These are phyloP conservation scores for Cladosporium sp. DNA, from an alignment of 2,329 filamentous ascomycete species.

Conservation along the genomic window DNA sequence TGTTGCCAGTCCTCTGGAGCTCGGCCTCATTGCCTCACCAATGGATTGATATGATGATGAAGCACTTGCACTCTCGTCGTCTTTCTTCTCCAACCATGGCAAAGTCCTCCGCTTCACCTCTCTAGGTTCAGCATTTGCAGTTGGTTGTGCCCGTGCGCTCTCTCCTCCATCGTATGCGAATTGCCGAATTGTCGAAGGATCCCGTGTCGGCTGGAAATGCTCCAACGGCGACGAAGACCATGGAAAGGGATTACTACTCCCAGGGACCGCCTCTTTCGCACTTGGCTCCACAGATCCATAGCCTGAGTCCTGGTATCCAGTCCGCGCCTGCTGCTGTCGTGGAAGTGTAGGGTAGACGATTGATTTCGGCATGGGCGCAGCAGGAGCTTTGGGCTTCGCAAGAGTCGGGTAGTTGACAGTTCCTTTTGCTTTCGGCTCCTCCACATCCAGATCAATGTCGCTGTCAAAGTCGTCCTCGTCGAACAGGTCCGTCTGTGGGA, in stretches of 20 bases:
- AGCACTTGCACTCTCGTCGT: conserved; percentile 26
- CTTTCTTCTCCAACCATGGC: conserved; percentile 52
- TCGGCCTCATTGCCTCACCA: neutral
- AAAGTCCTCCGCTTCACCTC: conserved; percentile 65
- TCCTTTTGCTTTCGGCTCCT: conserved; percentile 57
- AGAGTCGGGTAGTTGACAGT: conserved; percentile 47
- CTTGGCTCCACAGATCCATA: conserved; percentile 34
- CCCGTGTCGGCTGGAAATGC: conserved; percentile 37
- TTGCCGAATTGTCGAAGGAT: conserved; percentile 13
- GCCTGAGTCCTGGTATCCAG: conserved; percentile 28
- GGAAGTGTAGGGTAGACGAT: conserved; percentile 37
- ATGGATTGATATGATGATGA: conserved; percentile 1
- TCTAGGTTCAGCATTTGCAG: conserved; percentile 28
- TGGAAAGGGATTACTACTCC: conserved; percentile 62
- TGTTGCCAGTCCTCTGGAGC: conserved; percentile 26
- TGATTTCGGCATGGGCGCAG: conserved; percentile 19
- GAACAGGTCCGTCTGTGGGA: conserved; percentile 45
- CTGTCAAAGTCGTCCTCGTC: conserved; percentile 81
- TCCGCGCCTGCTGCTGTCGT: conserved; percentile 28
- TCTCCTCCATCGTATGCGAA: conserved; percentile 8
- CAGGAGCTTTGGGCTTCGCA: conserved; percentile 30
- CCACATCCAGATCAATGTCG: conserved; percentile 73
- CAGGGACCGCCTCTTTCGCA: conserved; percentile 39
- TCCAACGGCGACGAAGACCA: conserved; percentile 63
- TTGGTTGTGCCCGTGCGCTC: conserved; percentile 19